A percentile compares a stretch with the other conserved stretches of the same genome.
Evolutionary conservation across 371 early-diverging fungal genomes (phyloP).

Genomic region (Thermomucor indicae-seudaticae): DNA sequence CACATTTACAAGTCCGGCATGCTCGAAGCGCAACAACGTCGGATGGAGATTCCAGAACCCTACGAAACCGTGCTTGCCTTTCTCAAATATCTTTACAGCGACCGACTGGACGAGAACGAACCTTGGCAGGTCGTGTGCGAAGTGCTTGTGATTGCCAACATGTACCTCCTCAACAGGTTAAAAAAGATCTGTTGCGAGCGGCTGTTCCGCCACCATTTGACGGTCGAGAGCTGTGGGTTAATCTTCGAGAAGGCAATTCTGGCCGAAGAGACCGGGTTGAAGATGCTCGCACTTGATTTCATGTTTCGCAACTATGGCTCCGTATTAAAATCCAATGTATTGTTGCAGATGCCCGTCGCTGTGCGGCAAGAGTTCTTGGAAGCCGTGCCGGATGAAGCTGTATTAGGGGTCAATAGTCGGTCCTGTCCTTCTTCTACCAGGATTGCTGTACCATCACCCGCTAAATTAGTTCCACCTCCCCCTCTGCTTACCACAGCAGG

Average conservation of each 20-base stretch:
- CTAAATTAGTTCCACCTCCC: not conserved
- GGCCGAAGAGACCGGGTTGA: constrained; percentile 53
- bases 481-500: not conserved
- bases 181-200: constrained; percentile 55
- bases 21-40: constrained; percentile 53
- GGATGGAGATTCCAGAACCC: constrained; percentile 60
- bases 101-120: constrained; percentile 45
- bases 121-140: constrained; percentile 48
- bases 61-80: constrained; percentile 55
- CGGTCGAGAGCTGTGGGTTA: constrained; percentile 45
- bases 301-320: constrained; percentile 54
- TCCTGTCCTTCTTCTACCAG: not conserved
- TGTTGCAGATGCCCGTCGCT: constrained; percentile 37
- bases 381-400: constrained; percentile 41
- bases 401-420: constrained; percentile 25
- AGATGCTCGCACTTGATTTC: constrained; percentile 47
- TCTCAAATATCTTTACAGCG: constrained; percentile 64
- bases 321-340: constrained; percentile 47
- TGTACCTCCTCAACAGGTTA: constrained; percentile 58
- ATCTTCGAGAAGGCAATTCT: constrained; percentile 58
- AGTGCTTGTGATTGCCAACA: constrained; percentile 58
- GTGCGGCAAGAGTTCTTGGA: constrained; percentile 37
- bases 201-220: constrained; percentile 46
- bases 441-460: not conserved
- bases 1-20: constrained; percentile 64